phyloP scores from a whole-genome alignment of 306 rosid species.

The Quillaja saponaria region DNA sequence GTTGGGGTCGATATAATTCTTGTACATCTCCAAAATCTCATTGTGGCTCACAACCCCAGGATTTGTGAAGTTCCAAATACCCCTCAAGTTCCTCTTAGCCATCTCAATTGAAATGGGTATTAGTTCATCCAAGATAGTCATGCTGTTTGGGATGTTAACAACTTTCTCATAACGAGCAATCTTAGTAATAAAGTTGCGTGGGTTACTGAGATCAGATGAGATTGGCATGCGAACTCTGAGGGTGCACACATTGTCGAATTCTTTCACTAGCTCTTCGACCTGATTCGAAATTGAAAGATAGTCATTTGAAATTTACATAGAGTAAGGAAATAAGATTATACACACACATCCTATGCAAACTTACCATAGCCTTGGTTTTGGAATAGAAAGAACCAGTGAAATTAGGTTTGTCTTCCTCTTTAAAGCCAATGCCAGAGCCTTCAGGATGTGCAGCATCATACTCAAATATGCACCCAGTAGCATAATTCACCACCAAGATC shows the following conservation, averaged over 20 bases:
- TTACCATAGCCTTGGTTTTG: conserved; percentile 54
- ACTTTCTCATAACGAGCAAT: conserved; percentile 48
- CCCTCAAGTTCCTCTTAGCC: conserved; percentile 53
- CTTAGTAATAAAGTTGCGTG: conserved; percentile 60
- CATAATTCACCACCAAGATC: conserved; percentile 47
- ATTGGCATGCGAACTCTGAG: conserved; percentile 58
- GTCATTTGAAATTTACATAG: too few species aligned
- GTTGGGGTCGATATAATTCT: conserved; percentile 45
- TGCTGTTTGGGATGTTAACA: conserved; percentile 52
- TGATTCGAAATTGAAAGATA: conserved; percentile 50
- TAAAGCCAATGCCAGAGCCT: conserved; percentile 41
- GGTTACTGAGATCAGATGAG: conserved; percentile 55
- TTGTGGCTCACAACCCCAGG: conserved; percentile 58
- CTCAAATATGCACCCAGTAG: conserved; percentile 46
- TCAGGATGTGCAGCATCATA: conserved; percentile 40
- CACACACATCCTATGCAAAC: too few species aligned
- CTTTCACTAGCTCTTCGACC: conserved; percentile 63
- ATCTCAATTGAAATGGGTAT: conserved; percentile 61
- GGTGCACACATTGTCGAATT: conserved; percentile 61
- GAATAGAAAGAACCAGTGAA: conserved; percentile 45
- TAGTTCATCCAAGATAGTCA: conserved; percentile 61
- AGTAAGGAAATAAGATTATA: too few species aligned
- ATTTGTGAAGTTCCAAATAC: conserved; percentile 65
- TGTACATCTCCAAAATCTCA: conserved; percentile 69
- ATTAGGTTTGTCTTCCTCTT: conserved; percentile 44